These are phyloP conservation scores for Chrysoporthe austroafricana DNA, from an alignment of 2,329 filamentous ascomycete species.

Conservation along the genomic window DNA sequence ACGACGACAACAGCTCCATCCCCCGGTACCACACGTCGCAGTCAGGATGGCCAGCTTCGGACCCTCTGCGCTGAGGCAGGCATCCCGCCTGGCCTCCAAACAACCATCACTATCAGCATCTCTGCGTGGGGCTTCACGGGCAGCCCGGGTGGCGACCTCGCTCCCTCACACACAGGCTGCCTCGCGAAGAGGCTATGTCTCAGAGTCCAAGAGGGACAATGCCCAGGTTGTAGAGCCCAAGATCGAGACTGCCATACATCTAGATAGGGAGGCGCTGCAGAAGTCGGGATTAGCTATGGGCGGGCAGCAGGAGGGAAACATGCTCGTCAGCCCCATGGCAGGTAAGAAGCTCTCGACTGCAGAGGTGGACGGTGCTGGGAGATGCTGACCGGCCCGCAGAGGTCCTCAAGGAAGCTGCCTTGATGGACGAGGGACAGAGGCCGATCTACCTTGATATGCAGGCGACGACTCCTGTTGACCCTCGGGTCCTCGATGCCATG, in stretches of 20 bases:
- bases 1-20: not conserved
- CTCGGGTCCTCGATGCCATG: slow-evolving; percentile 95
- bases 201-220: slow-evolving; percentile 76
- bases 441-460: slow-evolving; percentile 99
- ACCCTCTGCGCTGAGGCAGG: slow-evolving; percentile 75
- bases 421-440: slow-evolving; percentile 89
- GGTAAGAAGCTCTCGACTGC: slow-evolving; percentile 41
- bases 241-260: slow-evolving; percentile 80
- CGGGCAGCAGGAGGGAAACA: slow-evolving; percentile 57
- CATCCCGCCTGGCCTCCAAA: slow-evolving; percentile 60
- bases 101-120: slow-evolving; percentile 43
- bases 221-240: slow-evolving; percentile 84
- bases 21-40: not conserved
- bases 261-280: slow-evolving; percentile 83
- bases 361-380: not conserved
- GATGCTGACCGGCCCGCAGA: slow-evolving; percentile 46
- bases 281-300: slow-evolving; percentile 62
- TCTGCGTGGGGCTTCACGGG: slow-evolving; percentile 39
- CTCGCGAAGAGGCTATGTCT: slow-evolving; percentile 71
- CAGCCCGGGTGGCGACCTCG: slow-evolving; percentile 40
- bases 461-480: slow-evolving; percentile 93
- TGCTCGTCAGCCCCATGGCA: slow-evolving; percentile 80
- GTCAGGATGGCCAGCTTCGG: slow-evolving; percentile 65
- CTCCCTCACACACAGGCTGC: slow-evolving; percentile 35
- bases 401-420: slow-evolving; percentile 86